Evolutionary conservation across 1,139 yeast genomes (phyloP), one percentile per base, ranked within the genome.

Genomic region (Debaryomyces sp.): DNA sequence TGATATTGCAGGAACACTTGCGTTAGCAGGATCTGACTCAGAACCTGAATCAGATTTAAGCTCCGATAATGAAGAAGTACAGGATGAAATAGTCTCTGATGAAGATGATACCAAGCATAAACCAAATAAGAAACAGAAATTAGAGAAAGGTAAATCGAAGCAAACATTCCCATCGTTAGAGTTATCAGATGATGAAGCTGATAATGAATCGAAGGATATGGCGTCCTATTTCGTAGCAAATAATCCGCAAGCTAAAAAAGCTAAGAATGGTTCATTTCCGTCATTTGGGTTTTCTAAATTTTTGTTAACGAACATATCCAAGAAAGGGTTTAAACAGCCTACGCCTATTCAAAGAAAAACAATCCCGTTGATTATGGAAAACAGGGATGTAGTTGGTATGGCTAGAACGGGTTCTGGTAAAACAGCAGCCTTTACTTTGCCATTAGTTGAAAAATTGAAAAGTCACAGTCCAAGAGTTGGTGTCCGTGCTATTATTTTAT

Each of bases 371-470:
- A 85, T 94, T 49, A 74, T 94, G 73, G 92, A 89, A 50, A 87
- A 84, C 51, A 78, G 96, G 62, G 99, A 95, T 70, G 96, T 95
- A 32, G 99, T 95, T 18, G 99, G 98, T 61, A 95, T 95, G 97
- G 99, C 99, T 18, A 81, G 98, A 62, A 95, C 99, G 1, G 99
- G 99, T 60, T 89, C 97, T 29, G 99, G 99, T 76, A 95, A 95
- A 65, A 95, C 99, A 0, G 98, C 98, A 5, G 99, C 99, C 0
- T 95, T 95, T 66, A 82, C 90, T n/a, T 72, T 95, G 50, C 99
- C 99, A 2, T 80, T 95, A 73, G 79, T 95, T 57, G 98, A 95
- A 61, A 86, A 81, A 60, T 74, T 92, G 54, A 89, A 89, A 64
- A 70, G 82, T 7, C 98, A 94, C 64, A 82, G 89, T 43, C 91